Evolutionary conservation across 2,329 filamentous ascomycete genomes (phyloP).

Genomic region (Aspergillus piperis): DNA sequence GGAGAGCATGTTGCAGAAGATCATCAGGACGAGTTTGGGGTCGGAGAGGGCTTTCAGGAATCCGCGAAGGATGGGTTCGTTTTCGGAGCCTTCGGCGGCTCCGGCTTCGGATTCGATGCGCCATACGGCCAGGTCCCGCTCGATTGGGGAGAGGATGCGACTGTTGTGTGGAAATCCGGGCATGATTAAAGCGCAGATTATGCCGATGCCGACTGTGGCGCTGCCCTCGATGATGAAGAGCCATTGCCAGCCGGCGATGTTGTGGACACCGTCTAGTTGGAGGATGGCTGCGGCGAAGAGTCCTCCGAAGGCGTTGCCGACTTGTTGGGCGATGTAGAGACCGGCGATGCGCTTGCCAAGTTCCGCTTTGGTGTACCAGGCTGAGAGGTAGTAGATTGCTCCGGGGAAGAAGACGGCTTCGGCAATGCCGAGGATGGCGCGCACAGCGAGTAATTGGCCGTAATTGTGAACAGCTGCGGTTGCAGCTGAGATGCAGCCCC

Average conservation of each 20-base stretch:
- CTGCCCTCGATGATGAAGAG: constrained; percentile 34
- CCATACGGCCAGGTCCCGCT: constrained; percentile 28
- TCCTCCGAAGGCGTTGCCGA: constrained; percentile 30
- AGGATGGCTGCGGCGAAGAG: constrained; percentile 31
- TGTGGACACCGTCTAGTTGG: constrained; percentile 24
- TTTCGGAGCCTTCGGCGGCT: constrained; percentile 41
- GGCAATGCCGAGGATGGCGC: constrained; percentile 63
- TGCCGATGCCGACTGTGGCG: constrained; percentile 30
- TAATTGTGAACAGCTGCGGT: constrained; percentile 57
- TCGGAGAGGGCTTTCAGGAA: constrained; percentile 37
- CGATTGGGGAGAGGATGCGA: constrained; percentile 29
- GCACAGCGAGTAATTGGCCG: constrained; percentile 55
- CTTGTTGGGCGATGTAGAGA: constrained; percentile 31
- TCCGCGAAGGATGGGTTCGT: constrained; percentile 29
- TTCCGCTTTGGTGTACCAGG: constrained; percentile 45
- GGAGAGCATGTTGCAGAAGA: constrained; percentile 44
- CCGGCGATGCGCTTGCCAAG: constrained; percentile 34
- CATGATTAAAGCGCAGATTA: constrained; percentile 40
- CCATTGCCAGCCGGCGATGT: constrained; percentile 30
- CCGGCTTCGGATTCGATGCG: constrained; percentile 39
- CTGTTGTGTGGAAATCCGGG: constrained; percentile 46
- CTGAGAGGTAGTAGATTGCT: constrained; percentile 41
- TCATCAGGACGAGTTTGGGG: constrained; percentile 41
- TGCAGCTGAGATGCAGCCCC: constrained; percentile 62
- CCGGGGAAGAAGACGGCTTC: constrained; percentile 63